A percentile compares a stretch with the other conserved stretches of the same genome.
Evolutionary conservation across 83 land plant species (phyloP).

Genomic region (Picea abies): DNA sequence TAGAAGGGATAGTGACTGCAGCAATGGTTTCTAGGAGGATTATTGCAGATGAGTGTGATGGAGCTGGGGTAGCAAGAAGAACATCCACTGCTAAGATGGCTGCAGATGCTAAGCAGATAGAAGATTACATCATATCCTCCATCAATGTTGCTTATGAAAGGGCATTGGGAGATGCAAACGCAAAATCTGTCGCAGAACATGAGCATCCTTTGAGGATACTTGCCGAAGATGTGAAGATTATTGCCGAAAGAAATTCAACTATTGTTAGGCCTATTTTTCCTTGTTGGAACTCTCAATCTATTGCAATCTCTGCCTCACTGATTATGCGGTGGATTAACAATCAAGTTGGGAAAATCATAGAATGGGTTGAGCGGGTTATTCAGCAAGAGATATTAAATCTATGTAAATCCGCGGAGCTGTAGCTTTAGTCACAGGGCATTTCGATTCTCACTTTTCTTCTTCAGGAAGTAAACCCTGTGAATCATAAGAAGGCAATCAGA

Average conservation of each 20-base stretch:
- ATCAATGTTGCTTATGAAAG: slow-evolving; percentile 13
- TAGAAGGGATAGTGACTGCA: slow-evolving; percentile 49
- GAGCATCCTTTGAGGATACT: slow-evolving; percentile 53
- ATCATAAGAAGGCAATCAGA: slow-evolving; percentile 3
- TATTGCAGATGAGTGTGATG: slow-evolving; percentile 64
- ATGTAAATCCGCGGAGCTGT: too few species aligned
- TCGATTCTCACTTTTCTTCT: too few species aligned
- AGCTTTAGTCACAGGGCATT: too few species aligned
- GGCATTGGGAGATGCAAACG: slow-evolving; percentile 28
- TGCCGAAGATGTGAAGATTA: slow-evolving; percentile 53
- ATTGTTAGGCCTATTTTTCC: slow-evolving; percentile 54
- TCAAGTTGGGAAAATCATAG: slow-evolving; percentile 48
- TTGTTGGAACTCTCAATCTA: slow-evolving; percentile 48
- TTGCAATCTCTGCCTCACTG: slow-evolving; percentile 31
- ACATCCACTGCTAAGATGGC: slow-evolving; percentile 1
- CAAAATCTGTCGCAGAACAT: slow-evolving; percentile 29
- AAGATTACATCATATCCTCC: slow-evolving; percentile 18
- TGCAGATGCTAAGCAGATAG: slow-evolving; percentile 15
- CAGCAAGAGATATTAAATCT: slow-evolving; percentile 47
- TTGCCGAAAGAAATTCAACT: slow-evolving; percentile 47
- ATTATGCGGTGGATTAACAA: slow-evolving; percentile 66
- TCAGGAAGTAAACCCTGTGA: too few species aligned
- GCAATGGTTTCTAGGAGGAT: slow-evolving; percentile 60
- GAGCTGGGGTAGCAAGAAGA: neutral
- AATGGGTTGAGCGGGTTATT: slow-evolving; percentile 72